phyloP scores from a whole-genome alignment of 345 rosid species.

The Arabidopsis thaliana region DNA sequence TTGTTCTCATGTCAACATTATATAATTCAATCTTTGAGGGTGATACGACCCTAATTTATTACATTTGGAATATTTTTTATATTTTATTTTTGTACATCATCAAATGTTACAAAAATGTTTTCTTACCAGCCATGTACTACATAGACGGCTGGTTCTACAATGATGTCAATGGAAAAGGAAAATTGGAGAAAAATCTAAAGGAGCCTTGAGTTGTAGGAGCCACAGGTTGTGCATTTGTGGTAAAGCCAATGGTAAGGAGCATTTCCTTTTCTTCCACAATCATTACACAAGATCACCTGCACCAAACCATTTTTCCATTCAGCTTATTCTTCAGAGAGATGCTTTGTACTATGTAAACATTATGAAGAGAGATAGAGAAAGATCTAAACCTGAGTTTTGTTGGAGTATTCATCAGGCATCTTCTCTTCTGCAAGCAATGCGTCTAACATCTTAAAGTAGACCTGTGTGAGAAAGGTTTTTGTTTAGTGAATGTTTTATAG shows the following conservation, averaged over 20 bases:
- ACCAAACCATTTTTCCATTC: not conserved
- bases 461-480: constrained; percentile 49
- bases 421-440: constrained; percentile 77
- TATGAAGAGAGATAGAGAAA: not conserved
- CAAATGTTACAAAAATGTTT: constrained; percentile 36
- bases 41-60: constrained; percentile 30
- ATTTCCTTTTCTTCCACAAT: constrained; percentile 70
- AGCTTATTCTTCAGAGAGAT: not conserved
- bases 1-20: constrained; percentile 18
- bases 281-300: constrained; percentile 72
- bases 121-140: constrained; percentile 19
- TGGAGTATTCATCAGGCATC: constrained; percentile 69
- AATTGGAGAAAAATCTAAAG: constrained; percentile 44
- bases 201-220: constrained; percentile 73
- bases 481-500: not conserved
- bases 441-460: constrained; percentile 81
- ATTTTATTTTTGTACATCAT: constrained; percentile 38
- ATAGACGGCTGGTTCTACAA: constrained; percentile 16
- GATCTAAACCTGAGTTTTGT: constrained; percentile 67
- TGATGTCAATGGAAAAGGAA: not conserved
- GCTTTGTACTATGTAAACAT: not conserved
- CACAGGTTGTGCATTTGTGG: constrained; percentile 67
- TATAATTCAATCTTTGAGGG: constrained; percentile 35
- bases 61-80: constrained; percentile 23
- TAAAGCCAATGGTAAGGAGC: constrained; percentile 75